These are phyloP conservation scores for Salvia sclarea DNA, from an alignment of 305 asterid genomes.

Conservation along the genomic window DNA sequence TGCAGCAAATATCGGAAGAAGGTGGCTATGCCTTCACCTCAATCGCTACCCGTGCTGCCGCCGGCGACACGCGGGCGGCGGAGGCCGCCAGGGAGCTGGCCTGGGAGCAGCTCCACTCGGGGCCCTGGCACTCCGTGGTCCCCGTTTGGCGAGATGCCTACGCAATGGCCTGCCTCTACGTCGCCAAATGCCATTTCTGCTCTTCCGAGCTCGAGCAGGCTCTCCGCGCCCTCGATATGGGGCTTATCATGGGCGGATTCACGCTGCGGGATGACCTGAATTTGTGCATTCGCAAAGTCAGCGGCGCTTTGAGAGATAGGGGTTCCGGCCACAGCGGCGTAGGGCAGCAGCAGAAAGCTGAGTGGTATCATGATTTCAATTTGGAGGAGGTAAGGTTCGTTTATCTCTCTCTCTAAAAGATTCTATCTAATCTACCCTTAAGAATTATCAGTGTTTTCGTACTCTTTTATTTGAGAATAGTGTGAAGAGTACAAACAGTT, in stretches of 20 bases:
- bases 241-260: slow-evolving; percentile 86
- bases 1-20: slow-evolving; percentile 60
- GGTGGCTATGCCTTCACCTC: slow-evolving; percentile 90
- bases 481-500: slow-evolving; percentile 22
- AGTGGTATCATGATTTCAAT: slow-evolving; percentile 44
- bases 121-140: slow-evolving; percentile 94
- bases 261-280: slow-evolving; percentile 64
- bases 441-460: not conserved
- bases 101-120: slow-evolving; percentile 97
- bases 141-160: slow-evolving; percentile 97
- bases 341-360: slow-evolving; percentile 34
- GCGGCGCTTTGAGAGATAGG: slow-evolving; percentile 34
- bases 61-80: slow-evolving; percentile 79
- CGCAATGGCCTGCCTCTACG: slow-evolving; percentile 80
- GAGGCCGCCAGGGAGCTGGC: slow-evolving; percentile 96
- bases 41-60: slow-evolving; percentile 66
- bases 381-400: slow-evolving; percentile 93
- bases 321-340: slow-evolving; percentile 28
- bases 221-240: slow-evolving; percentile 77
- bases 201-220: slow-evolving; percentile 56
- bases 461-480: slow-evolving; percentile 20
- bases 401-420: slow-evolving; percentile 27
- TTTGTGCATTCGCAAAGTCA: slow-evolving; percentile 43
- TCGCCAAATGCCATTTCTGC: slow-evolving; percentile 59
- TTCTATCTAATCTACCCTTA: not conserved